Evolutionary conservation across 2,329 filamentous ascomycete genomes (phyloP).

Genomic region (Xylaria hypoxylon): DNA sequence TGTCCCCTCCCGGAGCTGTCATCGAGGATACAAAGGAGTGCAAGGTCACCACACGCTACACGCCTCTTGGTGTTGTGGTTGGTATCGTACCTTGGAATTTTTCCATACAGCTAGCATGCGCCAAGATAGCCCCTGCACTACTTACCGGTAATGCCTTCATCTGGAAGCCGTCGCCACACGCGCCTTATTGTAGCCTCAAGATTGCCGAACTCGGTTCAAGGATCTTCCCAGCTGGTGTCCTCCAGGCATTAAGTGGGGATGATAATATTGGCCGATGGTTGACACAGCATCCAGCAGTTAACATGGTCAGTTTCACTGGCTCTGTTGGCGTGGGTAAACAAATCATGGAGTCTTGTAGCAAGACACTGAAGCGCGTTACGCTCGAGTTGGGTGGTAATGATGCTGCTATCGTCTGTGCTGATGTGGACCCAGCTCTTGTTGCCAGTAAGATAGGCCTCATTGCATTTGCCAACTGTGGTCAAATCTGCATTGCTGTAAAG

Average conservation of each 20-base stretch:
- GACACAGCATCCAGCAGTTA: not conserved
- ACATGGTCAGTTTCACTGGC: not conserved
- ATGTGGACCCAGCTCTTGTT: conserved; percentile 29
- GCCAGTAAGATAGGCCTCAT: conserved; percentile 44
- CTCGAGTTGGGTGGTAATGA: conserved; percentile 22
- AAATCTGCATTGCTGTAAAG: conserved; percentile 11
- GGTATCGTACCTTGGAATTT: conserved; percentile 70
- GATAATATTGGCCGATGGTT: not conserved
- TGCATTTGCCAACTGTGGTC: conserved; percentile 23
- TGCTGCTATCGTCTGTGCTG: conserved; percentile 8
- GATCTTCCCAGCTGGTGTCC: conserved; percentile 56
- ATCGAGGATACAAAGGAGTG: conserved; percentile 49
- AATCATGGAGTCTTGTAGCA: conserved; percentile 58
- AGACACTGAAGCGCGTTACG: conserved; percentile 2
- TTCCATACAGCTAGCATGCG: conserved; percentile 61
- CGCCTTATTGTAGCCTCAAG: conserved; percentile 61
- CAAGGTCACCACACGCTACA: conserved; percentile 51
- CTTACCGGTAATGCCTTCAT: conserved; percentile 68
- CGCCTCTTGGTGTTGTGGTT: conserved; percentile 57
- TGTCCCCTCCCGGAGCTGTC: not conserved
- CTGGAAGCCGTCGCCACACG: conserved; percentile 68
- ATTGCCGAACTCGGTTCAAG: conserved; percentile 66
- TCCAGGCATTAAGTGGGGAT: conserved; percentile 2
- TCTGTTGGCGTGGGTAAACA: not conserved
- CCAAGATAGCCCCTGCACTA: conserved; percentile 68